phyloP scores from a whole-genome alignment of 2,329 filamentous ascomycete genomes.

The Alternaria arbusti region DNA sequence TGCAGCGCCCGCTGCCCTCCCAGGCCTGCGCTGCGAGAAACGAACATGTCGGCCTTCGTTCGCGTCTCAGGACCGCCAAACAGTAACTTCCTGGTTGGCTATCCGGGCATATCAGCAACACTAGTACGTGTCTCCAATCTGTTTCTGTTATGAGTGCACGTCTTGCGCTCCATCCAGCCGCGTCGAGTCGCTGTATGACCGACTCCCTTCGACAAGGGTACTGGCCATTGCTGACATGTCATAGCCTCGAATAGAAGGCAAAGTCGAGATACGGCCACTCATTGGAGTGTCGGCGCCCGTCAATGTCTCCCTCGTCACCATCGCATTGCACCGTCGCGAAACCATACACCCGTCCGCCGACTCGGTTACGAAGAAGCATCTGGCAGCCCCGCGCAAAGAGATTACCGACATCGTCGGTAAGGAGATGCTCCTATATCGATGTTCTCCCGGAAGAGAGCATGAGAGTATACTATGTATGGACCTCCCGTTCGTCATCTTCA shows the following conservation, averaged over 20 bases:
- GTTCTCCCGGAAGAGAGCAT: constrained; percentile 79
- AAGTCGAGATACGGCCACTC: constrained; percentile 91
- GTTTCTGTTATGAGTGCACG: constrained; percentile 1
- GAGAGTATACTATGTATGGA: constrained; percentile 96
- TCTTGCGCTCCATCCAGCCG: constrained; percentile 5
- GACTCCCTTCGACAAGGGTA: constrained; percentile 5
- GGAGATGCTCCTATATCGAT: constrained; percentile 90
- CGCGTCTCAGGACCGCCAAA: constrained; percentile 97
- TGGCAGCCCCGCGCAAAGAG: constrained; percentile 89
- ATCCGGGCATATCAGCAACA: constrained; percentile 96
- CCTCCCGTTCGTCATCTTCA: constrained; percentile 94
- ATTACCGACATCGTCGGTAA: constrained; percentile 93
- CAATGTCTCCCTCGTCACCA: constrained; percentile 88
- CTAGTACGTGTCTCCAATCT: constrained; percentile 68
- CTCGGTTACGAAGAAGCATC: constrained; percentile 88
- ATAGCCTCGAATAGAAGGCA: constrained; percentile 95
- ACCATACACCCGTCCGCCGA: constrained; percentile 97
- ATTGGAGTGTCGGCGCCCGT: constrained; percentile 88
- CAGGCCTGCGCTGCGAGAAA: constrained; percentile 44
- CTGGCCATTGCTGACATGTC: constrained; percentile 29
- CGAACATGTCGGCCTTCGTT: constrained; percentile 74
- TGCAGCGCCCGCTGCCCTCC: constrained; percentile 41
- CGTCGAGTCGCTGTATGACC: constrained; percentile 1
- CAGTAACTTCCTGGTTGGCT: constrained; percentile 94
- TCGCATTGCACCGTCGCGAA: constrained; percentile 91